A percentile compares a stretch with the other conserved stretches of the same genome.
These are phyloP conservation scores for Aureobasidium sp. DNA, from an alignment of 2,329 filamentous ascomycete species.

Conservation along the genomic window DNA sequence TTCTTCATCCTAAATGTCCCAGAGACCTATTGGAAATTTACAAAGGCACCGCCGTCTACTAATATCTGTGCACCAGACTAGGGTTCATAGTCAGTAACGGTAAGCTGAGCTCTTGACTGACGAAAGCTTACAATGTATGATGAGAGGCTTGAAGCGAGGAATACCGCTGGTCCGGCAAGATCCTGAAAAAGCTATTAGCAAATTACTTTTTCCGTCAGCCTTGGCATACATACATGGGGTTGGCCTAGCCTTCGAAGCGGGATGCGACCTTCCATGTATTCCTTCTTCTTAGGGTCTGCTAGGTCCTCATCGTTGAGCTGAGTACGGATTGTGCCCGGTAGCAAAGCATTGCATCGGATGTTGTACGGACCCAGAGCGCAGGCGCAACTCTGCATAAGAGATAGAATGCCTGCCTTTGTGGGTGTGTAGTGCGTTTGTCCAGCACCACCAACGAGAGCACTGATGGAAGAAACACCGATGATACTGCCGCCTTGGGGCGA, in stretches of 20 bases:
- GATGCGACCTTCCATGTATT: slow-evolving; percentile 74
- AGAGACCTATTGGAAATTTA: slow-evolving; percentile 64
- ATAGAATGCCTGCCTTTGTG: slow-evolving; percentile 74
- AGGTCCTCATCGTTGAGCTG: slow-evolving; percentile 80
- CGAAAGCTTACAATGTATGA: slow-evolving; percentile 50
- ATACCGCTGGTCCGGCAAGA: slow-evolving; percentile 75
- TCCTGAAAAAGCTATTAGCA: slow-evolving; percentile 38
- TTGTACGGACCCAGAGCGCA: slow-evolving; percentile 67
- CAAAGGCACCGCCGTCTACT: slow-evolving; percentile 83
- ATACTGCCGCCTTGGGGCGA: slow-evolving; percentile 61
- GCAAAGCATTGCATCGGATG: slow-evolving; percentile 74
- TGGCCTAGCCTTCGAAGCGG: slow-evolving; percentile 67
- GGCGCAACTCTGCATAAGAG: slow-evolving; percentile 75
- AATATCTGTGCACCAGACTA: slow-evolving; percentile 70
- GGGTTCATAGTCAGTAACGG: neutral
- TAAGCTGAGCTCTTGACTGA: neutral
- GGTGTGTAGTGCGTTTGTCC: slow-evolving; percentile 80
- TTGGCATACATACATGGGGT: slow-evolving; percentile 32
- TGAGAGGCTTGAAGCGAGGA: slow-evolving; percentile 72
- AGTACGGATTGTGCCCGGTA: slow-evolving; percentile 76
- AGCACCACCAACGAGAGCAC: slow-evolving; percentile 68
- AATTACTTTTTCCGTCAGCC: neutral
- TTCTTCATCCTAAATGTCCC: neutral
- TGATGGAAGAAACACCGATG: slow-evolving; percentile 66
- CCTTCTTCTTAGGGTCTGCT: slow-evolving; percentile 60